phyloP scores from a whole-genome alignment of 495 filamentous ascomycete species.

The Chaetomidium leptoderma region DNA sequence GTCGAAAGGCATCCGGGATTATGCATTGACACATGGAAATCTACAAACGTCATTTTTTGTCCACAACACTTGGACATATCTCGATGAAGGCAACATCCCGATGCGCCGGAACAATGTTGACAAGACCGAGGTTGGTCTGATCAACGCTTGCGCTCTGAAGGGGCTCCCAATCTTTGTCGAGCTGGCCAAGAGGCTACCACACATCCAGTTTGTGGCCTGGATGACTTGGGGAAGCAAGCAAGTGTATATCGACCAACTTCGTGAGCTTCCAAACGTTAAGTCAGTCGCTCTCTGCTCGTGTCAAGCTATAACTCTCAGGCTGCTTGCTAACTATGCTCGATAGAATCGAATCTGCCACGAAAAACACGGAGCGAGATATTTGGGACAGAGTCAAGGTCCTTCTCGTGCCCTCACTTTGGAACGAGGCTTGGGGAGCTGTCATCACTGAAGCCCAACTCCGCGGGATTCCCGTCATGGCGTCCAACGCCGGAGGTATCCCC shows the following conservation, averaged over 20 bases:
- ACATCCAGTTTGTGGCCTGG: constrained; percentile 31
- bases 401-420: constrained; percentile 28
- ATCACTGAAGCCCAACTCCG: constrained; percentile 32
- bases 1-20: not conserved
- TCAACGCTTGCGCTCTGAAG: constrained; percentile 31
- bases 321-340: not conserved
- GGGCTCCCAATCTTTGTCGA: constrained; percentile 24
- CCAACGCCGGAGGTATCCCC: constrained; percentile 26
- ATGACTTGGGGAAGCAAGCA: constrained; percentile 26
- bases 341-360: constrained; percentile 21
- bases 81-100: constrained; percentile 19
- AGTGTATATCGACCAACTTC: constrained; percentile 14
- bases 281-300: constrained; percentile 1
- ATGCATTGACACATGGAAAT: constrained; percentile 15
- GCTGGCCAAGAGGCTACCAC: constrained; percentile 24
- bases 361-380: constrained; percentile 23
- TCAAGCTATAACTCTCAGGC: not conserved
- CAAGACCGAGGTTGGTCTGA: constrained; percentile 27
- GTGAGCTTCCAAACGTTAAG: constrained; percentile 20
- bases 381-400: constrained; percentile 30
- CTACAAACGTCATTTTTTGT: constrained; percentile 25
- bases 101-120: constrained; percentile 23
- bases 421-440: constrained; percentile 31
- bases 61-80: constrained; percentile 23
- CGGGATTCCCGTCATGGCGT: constrained; percentile 31